Percentiles rank a stretch among this genome's conserved stretches.
Evolutionary conservation across 2,329 filamentous ascomycete genomes (phyloP).

Genomic region (Alternaria hordeiaustralica): DNA sequence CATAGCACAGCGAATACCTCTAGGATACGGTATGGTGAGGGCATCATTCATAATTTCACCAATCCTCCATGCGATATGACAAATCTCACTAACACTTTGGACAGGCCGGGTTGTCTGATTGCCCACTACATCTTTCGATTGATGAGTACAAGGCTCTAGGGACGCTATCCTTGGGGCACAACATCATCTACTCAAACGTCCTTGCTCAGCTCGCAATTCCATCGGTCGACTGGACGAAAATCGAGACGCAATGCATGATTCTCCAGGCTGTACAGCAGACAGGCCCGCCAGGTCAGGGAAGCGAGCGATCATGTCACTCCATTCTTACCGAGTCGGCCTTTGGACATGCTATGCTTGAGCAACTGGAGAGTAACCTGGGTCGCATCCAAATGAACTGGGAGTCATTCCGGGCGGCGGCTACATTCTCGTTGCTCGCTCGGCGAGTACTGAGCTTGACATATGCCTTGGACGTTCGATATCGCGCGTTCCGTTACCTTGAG

Average conservation of each 20-base stretch:
- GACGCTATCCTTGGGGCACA: slow-evolving; percentile 55
- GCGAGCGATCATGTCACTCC: slow-evolving; percentile 46
- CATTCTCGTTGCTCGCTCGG: slow-evolving; percentile 51
- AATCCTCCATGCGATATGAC: no score
- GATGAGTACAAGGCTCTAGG: slow-evolving; percentile 64
- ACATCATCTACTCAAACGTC: slow-evolving; percentile 35
- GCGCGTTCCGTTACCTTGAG: slow-evolving; percentile 43
- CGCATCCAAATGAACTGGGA: slow-evolving; percentile 40
- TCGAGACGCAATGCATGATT: slow-evolving; percentile 57
- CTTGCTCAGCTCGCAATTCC: slow-evolving; percentile 49
- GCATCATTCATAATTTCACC: no score
- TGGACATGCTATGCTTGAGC: slow-evolving; percentile 18
- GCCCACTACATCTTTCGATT: slow-evolving; percentile 57
- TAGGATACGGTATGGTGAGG: no score
- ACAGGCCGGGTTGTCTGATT: no score
- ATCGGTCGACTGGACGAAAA: slow-evolving; percentile 49
- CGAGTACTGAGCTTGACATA: slow-evolving; percentile 53
- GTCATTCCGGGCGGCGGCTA: slow-evolving; percentile 50
- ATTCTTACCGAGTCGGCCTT: slow-evolving; percentile 48
- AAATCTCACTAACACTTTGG: no score
- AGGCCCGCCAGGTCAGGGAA: slow-evolving; percentile 42
- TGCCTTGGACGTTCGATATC: slow-evolving; percentile 18
- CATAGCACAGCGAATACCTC: no score
- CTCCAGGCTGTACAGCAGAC: slow-evolving; percentile 59
- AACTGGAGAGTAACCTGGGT: slow-evolving; percentile 19